Percentiles rank a stretch among this genome's conserved stretches.
Evolutionary conservation across 1,284 basidiomycete species (phyloP).

Genomic region (Ustilago esculenta): DNA sequence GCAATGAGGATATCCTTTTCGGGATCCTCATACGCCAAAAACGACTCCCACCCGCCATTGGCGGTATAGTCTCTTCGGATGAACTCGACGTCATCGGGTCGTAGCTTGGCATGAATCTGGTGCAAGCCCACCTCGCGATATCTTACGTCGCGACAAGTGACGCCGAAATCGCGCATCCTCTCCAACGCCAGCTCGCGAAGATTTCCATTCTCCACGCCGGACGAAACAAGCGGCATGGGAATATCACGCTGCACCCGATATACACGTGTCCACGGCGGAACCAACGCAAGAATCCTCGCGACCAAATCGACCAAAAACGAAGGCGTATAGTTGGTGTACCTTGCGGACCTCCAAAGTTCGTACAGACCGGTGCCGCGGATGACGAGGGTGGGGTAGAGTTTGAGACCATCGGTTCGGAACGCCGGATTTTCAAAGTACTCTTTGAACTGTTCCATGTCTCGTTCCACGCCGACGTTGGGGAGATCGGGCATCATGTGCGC

Average conservation of each 20-base stretch:
- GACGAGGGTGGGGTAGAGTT: constrained; percentile 97
- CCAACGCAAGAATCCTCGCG: constrained; percentile 91
- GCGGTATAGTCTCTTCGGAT: constrained; percentile 94
- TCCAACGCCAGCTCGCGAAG: constrained; percentile 93
- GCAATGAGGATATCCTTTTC: constrained; percentile 96
- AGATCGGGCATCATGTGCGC: constrained; percentile 73
- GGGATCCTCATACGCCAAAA: constrained; percentile 98
- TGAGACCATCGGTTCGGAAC: constrained; percentile 95
- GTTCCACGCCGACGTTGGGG: constrained; percentile 95
- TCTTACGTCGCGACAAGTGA: constrained; percentile 95
- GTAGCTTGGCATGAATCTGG: constrained; percentile 97
- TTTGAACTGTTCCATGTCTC: constrained; percentile 98
- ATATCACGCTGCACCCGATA: constrained; percentile 78
- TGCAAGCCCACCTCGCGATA: constrained; percentile 98
- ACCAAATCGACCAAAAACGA: constrained; percentile 98
- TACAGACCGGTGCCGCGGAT: constrained; percentile 97
- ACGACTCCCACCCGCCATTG: constrained; percentile 97
- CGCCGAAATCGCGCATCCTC: constrained; percentile 98
- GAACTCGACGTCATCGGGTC: constrained; percentile 96
- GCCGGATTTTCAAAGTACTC: constrained; percentile 98
- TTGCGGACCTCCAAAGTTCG: constrained; percentile 93
- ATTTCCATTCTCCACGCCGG: constrained; percentile 98
- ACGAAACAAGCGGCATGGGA: constrained; percentile 72
- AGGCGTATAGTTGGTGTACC: constrained; percentile 98
- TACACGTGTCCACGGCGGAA: constrained; percentile 98